Base-by-base conservation (phyloP, 495 filamentous ascomycete species). In the Xylaria flabelliformis region DNA sequence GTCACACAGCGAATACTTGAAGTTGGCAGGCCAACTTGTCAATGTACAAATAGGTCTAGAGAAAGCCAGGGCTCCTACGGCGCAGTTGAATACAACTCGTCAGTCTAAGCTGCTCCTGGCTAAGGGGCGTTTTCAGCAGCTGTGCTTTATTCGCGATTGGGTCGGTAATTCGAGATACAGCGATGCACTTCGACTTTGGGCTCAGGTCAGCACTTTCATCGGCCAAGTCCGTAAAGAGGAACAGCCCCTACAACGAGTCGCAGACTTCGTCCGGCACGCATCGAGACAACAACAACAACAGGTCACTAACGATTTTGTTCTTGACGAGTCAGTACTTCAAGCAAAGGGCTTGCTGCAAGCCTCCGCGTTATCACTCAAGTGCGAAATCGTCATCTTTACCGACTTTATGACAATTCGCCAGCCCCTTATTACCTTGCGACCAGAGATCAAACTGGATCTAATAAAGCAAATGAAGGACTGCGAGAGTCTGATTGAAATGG, bases 241-340 rank as follows among this genome's bases (percentile, higher is more conserved):
- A 79, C 89, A 92, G 67, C 90, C 90, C 0, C 89, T 90, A 67
- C 82, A 85, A 51, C 82, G 83, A 17, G 88, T 93, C 10, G 82
- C 83, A 24, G 77, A 83, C 65, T 78, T 90, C 71, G 87, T 90
- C 34, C 76, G 85, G 64, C 82, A 86, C 53, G 85, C 85, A 5
- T 82, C 82, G 29, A 77, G 82, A 19, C 81, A 83, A 46, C 80
- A 82, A 19, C 81, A 83, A 46, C 80, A 82, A 48, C 74, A 79
- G 44, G 78, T 76, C 19, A 64, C 74, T 24, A 77, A 77, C 2
- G 73, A 77, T 13, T 86, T 90, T 71, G 65, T 75, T 29, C 82
- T 86, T 36, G 82, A 86, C 32, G 80, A 82, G 67, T 77, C 82
- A 1, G 75, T 78, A 50, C 80, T 90, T 34, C 87, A 90, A 67